A percentile compares a stretch with the other conserved stretches of the same genome.
These are phyloP conservation scores for Triangularia verruculosa DNA, from an alignment of 2,329 filamentous ascomycete species.

Conservation along the genomic window DNA sequence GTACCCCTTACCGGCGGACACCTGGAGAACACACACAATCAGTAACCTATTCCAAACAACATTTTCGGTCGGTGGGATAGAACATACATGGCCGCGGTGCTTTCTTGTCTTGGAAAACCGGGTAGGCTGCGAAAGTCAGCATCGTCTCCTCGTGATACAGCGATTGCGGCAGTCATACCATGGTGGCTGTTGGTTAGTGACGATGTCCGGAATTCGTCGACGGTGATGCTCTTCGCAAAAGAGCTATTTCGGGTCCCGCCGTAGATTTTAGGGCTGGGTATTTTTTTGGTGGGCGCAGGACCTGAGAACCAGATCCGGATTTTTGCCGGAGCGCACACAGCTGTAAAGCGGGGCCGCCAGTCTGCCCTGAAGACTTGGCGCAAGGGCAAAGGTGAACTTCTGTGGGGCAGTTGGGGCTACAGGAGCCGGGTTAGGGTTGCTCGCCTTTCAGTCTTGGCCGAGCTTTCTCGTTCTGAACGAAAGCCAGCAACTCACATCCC, in stretches of 20 bases:
- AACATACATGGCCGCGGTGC: constrained; percentile 56
- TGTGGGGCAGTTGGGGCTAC: neutral
- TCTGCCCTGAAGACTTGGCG: constrained; percentile 6
- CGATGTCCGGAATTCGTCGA: constrained; percentile 29
- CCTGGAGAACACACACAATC: constrained; percentile 54
- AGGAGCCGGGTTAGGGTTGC: constrained; percentile 23
- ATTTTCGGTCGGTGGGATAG: constrained; percentile 8
- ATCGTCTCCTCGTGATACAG: constrained; percentile 8
- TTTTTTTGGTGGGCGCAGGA: constrained; percentile 31
- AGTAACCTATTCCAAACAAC: constrained; percentile 27
- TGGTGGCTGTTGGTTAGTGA: constrained; percentile 29
- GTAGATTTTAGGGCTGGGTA: constrained; percentile 30
- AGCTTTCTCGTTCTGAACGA: neutral
- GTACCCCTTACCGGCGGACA: constrained; percentile 88
- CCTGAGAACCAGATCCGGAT: constrained; percentile 17
- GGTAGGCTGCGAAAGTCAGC: constrained; percentile 54
- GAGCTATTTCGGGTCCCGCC: constrained; percentile 24
- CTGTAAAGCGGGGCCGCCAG: constrained; percentile 1
- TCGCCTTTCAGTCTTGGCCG: neutral
- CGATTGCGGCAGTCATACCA: constrained; percentile 25
- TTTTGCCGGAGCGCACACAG: constrained; percentile 18
- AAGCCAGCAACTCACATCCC: neutral
- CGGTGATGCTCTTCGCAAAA: constrained; percentile 27
- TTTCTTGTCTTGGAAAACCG: constrained; percentile 73
- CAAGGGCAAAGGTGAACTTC: neutral